Conservation (phyloP, 2,329 filamentous ascomycete species). For the Alternaria dauci region DNA sequence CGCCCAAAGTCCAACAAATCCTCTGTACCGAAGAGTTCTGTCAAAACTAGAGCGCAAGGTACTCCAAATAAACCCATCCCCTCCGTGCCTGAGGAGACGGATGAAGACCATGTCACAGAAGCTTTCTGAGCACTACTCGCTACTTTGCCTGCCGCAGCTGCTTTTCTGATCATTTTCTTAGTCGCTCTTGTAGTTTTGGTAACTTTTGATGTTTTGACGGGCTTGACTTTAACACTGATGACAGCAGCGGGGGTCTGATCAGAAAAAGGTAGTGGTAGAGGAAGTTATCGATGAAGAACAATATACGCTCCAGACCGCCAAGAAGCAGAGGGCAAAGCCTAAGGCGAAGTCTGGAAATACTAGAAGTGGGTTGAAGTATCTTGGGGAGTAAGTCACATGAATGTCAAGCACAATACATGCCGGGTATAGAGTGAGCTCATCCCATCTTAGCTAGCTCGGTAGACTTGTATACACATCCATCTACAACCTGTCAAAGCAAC, state of each 20-base stretch:
- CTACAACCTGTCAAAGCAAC: too few species aligned
- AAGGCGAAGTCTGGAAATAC: background rate
- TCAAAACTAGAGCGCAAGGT: background rate
- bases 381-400: background rate
- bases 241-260: background rate
- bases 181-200: background rate
- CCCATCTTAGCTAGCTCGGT: too few species aligned
- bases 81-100: background rate
- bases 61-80: background rate
- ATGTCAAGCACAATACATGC: too few species aligned
- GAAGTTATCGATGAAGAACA: background rate
- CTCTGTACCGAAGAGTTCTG: background rate
- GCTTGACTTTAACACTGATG: background rate
- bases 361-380: background rate
- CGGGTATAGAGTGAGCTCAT: too few species aligned
- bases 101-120: background rate
- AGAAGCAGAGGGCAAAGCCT: background rate
- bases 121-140: background rate
- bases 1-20: background rate
- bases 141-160: slow-evolving; percentile 4
- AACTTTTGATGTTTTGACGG: background rate
- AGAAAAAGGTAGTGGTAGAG: background rate
- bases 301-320: background rate
- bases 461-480: too few species aligned
- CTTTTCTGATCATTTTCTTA: slow-evolving; percentile 2